A percentile compares a stretch with the other conserved stretches of the same genome.
phyloP scores from a whole-genome alignment of 169 alveolate genomes.

The Babesia divergens region DNA sequence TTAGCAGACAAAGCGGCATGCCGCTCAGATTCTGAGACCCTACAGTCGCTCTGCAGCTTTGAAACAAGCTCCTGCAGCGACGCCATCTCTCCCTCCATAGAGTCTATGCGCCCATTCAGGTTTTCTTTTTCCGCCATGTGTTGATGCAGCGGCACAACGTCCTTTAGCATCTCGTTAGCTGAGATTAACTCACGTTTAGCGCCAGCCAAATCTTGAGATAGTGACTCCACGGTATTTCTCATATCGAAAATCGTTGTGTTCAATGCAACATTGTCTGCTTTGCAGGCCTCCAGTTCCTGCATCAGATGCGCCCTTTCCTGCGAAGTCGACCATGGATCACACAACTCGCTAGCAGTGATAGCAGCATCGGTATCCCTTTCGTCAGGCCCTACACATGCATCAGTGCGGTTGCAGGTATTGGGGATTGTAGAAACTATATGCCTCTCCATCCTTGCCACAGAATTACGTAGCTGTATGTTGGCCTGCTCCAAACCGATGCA shows the following conservation, averaged over 20 bases:
- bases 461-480: constrained; percentile 16
- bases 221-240: not conserved
- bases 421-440: not conserved
- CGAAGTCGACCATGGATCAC: not conserved
- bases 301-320: not conserved
- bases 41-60: not conserved
- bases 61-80: not conserved
- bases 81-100: not conserved
- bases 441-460: not conserved
- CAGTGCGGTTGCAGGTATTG: not conserved
- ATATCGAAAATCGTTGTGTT: not conserved
- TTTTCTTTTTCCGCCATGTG: constrained; percentile 4
- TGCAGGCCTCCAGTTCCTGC: not conserved
- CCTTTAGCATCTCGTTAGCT: constrained; percentile 9
- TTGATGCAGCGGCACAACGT: not conserved
- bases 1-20: not conserved
- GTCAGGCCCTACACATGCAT: constrained; percentile 22
- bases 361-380: not conserved
- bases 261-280: constrained; percentile 1
- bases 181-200: not conserved
- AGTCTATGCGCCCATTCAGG: not conserved
- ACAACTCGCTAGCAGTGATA: not conserved
- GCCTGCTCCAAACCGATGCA: constrained; percentile 23
- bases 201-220: constrained; percentile 2
- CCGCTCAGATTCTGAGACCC: not conserved